phyloP scores from a whole-genome alignment of 2,329 filamentous ascomycete genomes.

The Aspergillus sp. region DNA sequence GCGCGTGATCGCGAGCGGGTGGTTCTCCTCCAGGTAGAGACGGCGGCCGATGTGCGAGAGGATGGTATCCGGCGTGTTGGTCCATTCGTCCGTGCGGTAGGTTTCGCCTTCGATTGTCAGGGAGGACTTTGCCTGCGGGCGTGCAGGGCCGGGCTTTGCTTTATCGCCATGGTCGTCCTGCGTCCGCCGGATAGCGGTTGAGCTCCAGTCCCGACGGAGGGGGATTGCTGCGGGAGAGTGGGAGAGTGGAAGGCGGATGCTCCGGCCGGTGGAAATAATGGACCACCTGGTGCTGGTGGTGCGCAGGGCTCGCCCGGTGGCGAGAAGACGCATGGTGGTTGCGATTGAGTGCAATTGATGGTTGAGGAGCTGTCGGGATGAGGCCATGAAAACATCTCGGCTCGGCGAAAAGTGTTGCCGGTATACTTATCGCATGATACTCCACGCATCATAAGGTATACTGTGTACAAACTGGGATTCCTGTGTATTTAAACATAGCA shows the following conservation, averaged over 20 bases:
- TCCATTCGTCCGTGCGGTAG: constrained; percentile 75
- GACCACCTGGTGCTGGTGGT: constrained; percentile 34
- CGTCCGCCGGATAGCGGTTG: constrained; percentile 22
- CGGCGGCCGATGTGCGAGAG: constrained; percentile 69
- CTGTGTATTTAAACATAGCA: too few species aligned
- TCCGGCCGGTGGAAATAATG: constrained; percentile 23
- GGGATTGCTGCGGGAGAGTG: constrained; percentile 16
- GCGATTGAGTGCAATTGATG: not conserved
- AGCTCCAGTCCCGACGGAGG: constrained; percentile 30
- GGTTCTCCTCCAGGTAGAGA: constrained; percentile 86
- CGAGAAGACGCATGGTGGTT: constrained; percentile 35
- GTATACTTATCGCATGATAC: not conserved
- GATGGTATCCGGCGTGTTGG: constrained; percentile 77
- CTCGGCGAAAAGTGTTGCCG: constrained; percentile 3
- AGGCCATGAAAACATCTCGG: not conserved
- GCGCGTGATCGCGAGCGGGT: constrained; percentile 86
- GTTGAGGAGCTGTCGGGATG: not conserved
- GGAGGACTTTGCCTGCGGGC: constrained; percentile 20
- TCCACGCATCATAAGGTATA: not conserved
- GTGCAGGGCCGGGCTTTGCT: constrained; percentile 2
- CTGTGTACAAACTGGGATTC: too few species aligned
- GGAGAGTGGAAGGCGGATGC: constrained; percentile 19
- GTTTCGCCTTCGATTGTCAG: constrained; percentile 60
- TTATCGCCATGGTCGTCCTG: constrained; percentile 13
- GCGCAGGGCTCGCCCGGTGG: constrained; percentile 39